Conservation (phyloP, 495 filamentous ascomycete species). For the Penicillium ochrochloron region DNA sequence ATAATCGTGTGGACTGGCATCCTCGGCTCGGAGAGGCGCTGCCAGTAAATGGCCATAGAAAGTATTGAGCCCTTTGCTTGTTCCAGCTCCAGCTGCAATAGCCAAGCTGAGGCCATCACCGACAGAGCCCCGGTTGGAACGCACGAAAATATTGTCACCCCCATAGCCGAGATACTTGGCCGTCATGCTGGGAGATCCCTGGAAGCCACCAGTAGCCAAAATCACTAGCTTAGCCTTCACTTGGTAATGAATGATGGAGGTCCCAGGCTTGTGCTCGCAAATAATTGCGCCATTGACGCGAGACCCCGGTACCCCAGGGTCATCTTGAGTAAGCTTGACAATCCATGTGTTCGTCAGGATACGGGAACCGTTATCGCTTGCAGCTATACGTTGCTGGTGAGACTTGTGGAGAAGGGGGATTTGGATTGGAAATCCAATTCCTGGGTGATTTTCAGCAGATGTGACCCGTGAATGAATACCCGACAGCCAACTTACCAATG, state of each 20-base stretch:
- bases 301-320: conserved; percentile 25
- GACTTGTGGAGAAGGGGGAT: conserved; percentile 27
- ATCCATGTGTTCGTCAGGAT: conserved; percentile 27
- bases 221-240: conserved; percentile 30
- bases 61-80: conserved; percentile 31
- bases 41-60: conserved; percentile 35
- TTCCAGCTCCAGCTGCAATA: conserved; percentile 24
- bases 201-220: conserved; percentile 34
- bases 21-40: conserved; percentile 25
- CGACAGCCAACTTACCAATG: conserved; percentile 22
- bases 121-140: conserved; percentile 34
- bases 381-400: conserved; percentile 22
- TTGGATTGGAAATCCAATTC: conserved; percentile 34
- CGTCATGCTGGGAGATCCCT: conserved; percentile 25
- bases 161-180: conserved; percentile 29
- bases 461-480: background rate
- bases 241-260: conserved; percentile 14
- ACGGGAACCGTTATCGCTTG: conserved; percentile 18
- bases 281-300: conserved; percentile 27
- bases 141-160: conserved; percentile 34
- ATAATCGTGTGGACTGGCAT: conserved; percentile 31
- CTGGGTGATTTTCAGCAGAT: background rate
- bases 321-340: conserved; percentile 29
- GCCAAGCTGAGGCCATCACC: conserved; percentile 32
- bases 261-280: conserved; percentile 5